These are phyloP conservation scores for Ceratobasidium sp. DNA, from an alignment of 1,284 basidiomycete genomes.

Conservation along the genomic window DNA sequence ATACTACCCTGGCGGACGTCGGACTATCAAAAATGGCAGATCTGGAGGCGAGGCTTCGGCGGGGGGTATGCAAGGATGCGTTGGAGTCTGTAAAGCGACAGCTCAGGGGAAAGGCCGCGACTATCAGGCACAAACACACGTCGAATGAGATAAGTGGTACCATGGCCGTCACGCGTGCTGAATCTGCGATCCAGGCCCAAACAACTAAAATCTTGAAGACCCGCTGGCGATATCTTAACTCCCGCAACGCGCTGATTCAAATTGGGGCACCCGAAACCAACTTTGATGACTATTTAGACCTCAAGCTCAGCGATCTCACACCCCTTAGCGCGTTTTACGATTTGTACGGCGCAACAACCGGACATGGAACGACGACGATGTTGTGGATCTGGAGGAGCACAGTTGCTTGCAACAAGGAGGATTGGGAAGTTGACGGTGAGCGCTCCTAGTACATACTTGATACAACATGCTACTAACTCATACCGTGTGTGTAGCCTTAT, in stretches of 20 bases:
- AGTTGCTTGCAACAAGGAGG: neutral
- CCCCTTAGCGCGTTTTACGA: neutral
- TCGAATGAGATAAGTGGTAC: neutral
- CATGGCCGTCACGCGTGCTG: neutral
- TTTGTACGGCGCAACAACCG: neutral
- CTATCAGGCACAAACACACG: neutral
- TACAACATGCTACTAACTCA: no score
- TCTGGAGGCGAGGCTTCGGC: conserved; percentile 1
- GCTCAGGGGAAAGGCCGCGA: neutral
- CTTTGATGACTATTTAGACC: neutral
- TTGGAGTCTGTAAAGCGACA: conserved; percentile 6
- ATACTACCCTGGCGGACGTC: neutral
- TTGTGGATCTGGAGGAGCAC: conserved; percentile 25
- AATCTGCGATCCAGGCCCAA: neutral
- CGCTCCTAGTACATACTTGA: neutral
- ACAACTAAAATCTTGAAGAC: neutral
- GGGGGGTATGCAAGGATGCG: neutral
- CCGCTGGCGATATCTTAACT: conserved; percentile 15
- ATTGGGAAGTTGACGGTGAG: conserved; percentile 19
- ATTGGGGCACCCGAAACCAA: neutral
- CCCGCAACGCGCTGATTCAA: neutral
- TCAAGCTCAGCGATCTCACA: neutral
- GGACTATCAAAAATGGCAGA: neutral
- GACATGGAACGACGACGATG: neutral
- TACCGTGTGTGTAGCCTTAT: no score